phyloP scores from a whole-genome alignment of 1,284 basidiomycete genomes.

The Tylopilus sp. region DNA sequence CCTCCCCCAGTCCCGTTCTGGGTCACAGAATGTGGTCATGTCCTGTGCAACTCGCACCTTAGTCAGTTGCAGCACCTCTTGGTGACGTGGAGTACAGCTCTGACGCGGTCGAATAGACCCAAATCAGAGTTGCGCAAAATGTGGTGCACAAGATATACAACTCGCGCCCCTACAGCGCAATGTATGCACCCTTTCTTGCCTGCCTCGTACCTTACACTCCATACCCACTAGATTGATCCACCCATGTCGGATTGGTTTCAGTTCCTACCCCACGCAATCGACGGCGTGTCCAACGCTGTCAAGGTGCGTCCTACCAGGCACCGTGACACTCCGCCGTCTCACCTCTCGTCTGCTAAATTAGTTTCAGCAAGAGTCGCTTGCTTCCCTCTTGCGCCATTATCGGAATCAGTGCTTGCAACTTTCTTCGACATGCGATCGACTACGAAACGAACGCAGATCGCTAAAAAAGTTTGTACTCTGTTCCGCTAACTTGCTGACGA shows the following conservation, averaged over 20 bases:
- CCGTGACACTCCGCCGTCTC: background rate
- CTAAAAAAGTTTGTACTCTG: conserved; percentile 50
- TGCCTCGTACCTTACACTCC: background rate
- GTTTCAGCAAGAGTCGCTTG: conserved; percentile 78
- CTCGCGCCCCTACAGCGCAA: conserved; percentile 68
- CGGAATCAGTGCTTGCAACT: conserved; percentile 39
- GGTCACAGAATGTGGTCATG: conserved; percentile 80
- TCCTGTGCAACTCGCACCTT: conserved; percentile 77
- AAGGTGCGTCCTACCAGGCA: conserved; percentile 45
- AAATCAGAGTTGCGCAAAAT: conserved; percentile 67
- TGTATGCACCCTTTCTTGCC: conserved; percentile 39
- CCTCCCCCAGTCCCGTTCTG: conserved; percentile 67
- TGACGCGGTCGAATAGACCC: conserved; percentile 42
- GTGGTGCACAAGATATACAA: conserved; percentile 59
- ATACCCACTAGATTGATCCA: conserved; percentile 54
- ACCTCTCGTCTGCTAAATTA: conserved; percentile 27
- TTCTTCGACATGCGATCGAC: conserved; percentile 32
- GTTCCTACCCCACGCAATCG: conserved; percentile 55
- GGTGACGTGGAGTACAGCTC: background rate
- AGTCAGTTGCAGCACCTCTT: conserved; percentile 45
- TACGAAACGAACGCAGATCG: conserved; percentile 41
- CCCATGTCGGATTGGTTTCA: conserved; percentile 79
- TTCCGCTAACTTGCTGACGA: background rate
- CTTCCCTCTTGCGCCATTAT: conserved; percentile 61
- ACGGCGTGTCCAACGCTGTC: conserved; percentile 57